A percentile compares a stretch with the other conserved stretches of the same genome.
Evolutionary conservation across 495 filamentous ascomycete genomes (phyloP).

Genomic region (Hyaloscypha bicolor): DNA sequence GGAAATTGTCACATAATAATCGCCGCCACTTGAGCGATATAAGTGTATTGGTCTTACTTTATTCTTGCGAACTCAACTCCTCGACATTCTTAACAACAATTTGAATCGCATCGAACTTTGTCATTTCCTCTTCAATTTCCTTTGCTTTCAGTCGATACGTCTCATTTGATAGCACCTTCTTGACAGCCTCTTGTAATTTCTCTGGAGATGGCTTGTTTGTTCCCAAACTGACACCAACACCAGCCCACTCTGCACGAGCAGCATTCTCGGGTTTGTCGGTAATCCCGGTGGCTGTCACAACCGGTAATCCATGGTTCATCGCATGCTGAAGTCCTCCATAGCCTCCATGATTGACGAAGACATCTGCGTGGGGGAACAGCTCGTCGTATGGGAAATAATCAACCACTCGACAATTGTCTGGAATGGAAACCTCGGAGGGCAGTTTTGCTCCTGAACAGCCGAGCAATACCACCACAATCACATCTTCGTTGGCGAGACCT

Average conservation of each 20-base stretch:
- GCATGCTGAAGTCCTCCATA: constrained; percentile 38
- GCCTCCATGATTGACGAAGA: constrained; percentile 39
- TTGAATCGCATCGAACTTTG: constrained; percentile 29
- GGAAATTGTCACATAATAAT: too few relatives aligned
- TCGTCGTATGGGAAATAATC: constrained; percentile 42
- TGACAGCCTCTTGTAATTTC: constrained; percentile 32
- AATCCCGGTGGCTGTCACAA: constrained; percentile 35
- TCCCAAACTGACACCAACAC: constrained; percentile 36
- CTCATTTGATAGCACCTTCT: constrained; percentile 29
- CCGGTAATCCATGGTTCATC: constrained; percentile 35
- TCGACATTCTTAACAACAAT: constrained; percentile 31
- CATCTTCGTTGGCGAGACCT: constrained; percentile 28
- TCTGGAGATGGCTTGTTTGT: constrained; percentile 31
- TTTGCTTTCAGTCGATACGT: constrained; percentile 28
- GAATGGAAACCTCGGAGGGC: constrained; percentile 11
- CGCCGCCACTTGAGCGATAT: too few relatives aligned
- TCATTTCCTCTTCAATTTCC: constrained; percentile 30
- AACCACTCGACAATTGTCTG: constrained; percentile 31
- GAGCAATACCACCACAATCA: constrained; percentile 35
- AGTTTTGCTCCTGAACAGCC: constrained; percentile 30
- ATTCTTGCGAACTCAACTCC: constrained; percentile 2
- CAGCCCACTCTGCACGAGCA: constrained; percentile 36
- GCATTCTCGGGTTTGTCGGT: constrained; percentile 39
- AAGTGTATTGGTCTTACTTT: too few relatives aligned
- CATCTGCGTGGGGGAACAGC: constrained; percentile 32